Evolutionary conservation across 1,139 yeast species (phyloP), one percentile per base, ranked within the genome.

Genomic region (Saccharomyces hybrid): DNA sequence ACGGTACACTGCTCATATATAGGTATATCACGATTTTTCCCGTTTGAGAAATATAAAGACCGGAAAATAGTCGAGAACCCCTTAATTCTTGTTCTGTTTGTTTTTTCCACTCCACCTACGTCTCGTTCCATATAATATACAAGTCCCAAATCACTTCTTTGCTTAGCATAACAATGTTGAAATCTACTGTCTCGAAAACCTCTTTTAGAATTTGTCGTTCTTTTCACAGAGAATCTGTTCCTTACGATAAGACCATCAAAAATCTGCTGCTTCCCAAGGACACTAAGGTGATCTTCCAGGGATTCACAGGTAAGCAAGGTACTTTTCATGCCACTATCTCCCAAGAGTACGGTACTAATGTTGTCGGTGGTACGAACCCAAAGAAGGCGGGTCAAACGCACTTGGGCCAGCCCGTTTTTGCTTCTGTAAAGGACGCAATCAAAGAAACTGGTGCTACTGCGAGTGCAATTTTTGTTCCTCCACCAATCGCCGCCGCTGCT

Each of bases 281-380:
- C 73, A 91, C 99, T 69, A 93, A 90, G 80, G 98, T 93, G 57
- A 86, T 95, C 70, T 91, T 81, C 80, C 99, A 95, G 75, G 99
- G 98, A 63, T 91, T 91, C 81, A 93, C 97, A 56, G 98, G 98
- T 72, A 88, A 81, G 73, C 98, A 91, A 77, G 99, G 93, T 57
- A 89, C 98, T 50, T 93, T 93, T 88, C 99, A 93, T 72, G 98
- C 99, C 56, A 84, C 88, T 74, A 96, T 91, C 75, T 97, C 98
- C 56, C 80, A 86, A 67, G 93, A 82, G 50, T 88, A 87, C 73
- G 97, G 97, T 63, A 91, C 98, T 57, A 80, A 91, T 72, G 88
- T 93, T 60, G 97, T 93, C 48, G 99, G 99, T 64, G 99, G 99
- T 73, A 93, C 97, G 69, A 93, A 93, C 79, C 99, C 99, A 61